Conservation (phyloP, 306 rosid species). For the Cucurbita moschata region DNA sequence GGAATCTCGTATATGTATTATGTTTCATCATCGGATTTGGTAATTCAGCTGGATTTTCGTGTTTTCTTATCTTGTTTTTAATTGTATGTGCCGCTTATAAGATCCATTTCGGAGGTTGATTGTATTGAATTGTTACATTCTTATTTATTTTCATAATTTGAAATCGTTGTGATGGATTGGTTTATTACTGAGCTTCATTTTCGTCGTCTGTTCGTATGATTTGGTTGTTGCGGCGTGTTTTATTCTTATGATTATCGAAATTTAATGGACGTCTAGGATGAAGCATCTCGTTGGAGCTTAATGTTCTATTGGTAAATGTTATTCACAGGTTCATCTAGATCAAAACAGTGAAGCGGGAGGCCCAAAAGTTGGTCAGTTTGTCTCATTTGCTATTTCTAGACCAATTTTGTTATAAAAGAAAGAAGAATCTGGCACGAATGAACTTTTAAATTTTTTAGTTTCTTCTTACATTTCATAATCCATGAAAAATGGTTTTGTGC, state of each 20-base stretch:
- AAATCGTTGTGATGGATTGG: background rate
- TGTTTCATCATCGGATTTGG: conserved; percentile 46
- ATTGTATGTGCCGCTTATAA: too few species aligned
- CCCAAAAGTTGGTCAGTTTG: conserved; percentile 35
- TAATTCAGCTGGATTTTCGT: conserved; percentile 10
- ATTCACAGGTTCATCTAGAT: conserved; percentile 38
- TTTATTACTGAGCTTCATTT: background rate
- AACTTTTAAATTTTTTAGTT: background rate
- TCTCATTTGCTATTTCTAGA: background rate
- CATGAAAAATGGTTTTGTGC: background rate
- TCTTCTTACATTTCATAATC: background rate
- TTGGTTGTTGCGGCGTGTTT: background rate
- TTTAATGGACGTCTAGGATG: background rate
- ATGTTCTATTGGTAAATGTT: background rate
- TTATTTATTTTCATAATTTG: background rate
- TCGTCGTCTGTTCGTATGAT: background rate
- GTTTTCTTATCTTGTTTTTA: background rate
- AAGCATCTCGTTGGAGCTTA: background rate
- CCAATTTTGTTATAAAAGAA: background rate
- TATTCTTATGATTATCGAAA: too few species aligned
- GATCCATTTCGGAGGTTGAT: background rate
- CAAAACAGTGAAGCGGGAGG: conserved; percentile 23
- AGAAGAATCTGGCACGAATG: background rate
- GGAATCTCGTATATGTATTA: conserved; percentile 59
- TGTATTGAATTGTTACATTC: background rate